Evolutionary conservation across 2,329 filamentous ascomycete genomes (phyloP).

Genomic region (Pseudogymnoascus pannorum): DNA sequence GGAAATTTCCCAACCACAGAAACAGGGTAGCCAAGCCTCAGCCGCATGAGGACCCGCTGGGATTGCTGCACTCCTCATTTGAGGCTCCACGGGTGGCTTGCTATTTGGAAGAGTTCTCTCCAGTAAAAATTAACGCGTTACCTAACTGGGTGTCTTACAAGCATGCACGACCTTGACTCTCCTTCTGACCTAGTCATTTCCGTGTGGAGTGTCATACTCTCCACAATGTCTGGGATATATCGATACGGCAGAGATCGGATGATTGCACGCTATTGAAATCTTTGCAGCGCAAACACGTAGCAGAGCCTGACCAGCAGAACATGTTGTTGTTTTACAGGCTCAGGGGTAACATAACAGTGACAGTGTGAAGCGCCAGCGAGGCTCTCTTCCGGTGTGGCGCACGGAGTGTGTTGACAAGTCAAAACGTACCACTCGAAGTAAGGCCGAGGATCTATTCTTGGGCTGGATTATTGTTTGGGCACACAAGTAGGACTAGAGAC

Average conservation of each 20-base stretch:
- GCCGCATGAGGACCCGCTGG: neutral
- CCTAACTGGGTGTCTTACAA: neutral
- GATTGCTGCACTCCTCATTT: neutral
- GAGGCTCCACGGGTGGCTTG: neutral
- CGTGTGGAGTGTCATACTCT: neutral
- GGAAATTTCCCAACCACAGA: neutral
- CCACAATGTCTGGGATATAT: neutral
- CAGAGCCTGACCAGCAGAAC: neutral
- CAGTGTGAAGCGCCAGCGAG: neutral
- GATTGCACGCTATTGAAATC: neutral
- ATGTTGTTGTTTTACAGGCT: neutral
- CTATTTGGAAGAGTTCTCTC: neutral
- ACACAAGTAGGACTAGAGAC: neutral
- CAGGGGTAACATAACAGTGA: neutral
- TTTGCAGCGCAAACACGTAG: neutral
- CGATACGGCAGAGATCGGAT: conserved; percentile 1
- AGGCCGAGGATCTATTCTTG: neutral
- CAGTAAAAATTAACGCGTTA: neutral
- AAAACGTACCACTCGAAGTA: neutral
- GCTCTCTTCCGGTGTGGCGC: neutral
- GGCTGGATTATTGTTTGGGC: neutral
- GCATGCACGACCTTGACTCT: neutral
- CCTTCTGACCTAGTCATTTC: neutral
- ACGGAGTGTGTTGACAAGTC: neutral
- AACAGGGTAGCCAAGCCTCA: conserved; percentile 2